phyloP scores from a whole-genome alignment of 2,329 filamentous ascomycete genomes.

The Elsinoe fawcettii region DNA sequence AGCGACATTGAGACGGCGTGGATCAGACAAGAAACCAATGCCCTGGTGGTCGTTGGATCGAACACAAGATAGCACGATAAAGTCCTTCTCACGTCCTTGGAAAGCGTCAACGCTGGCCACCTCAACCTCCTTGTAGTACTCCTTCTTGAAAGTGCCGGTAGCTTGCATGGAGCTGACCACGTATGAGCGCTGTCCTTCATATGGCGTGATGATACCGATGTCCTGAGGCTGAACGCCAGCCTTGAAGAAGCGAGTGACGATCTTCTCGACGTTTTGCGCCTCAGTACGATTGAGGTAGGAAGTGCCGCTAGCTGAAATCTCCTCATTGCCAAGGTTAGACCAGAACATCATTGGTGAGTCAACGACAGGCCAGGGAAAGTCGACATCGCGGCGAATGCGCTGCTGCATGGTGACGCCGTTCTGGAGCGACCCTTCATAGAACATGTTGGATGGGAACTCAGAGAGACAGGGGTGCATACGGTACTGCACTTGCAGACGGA shows the following conservation, averaged over 20 bases:
- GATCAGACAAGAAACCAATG: slow-evolving; percentile 97
- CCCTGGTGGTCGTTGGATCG: slow-evolving; percentile 98
- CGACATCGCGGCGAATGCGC: slow-evolving; percentile 82
- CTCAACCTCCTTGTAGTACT: slow-evolving; percentile 96
- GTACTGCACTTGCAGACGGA: slow-evolving; percentile 93
- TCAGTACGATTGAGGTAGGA: slow-evolving; percentile 98
- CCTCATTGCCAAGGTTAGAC: slow-evolving; percentile 95
- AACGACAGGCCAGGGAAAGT: slow-evolving; percentile 93
- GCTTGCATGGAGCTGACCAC: slow-evolving; percentile 99
- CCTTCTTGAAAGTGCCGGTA: slow-evolving; percentile 94
- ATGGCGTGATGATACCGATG: slow-evolving; percentile 97
- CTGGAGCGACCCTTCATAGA: slow-evolving; percentile 94
- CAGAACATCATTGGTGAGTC: slow-evolving; percentile 99
- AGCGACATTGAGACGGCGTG: slow-evolving; percentile 92
- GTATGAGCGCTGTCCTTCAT: slow-evolving; percentile 96
- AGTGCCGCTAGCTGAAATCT: slow-evolving; percentile 94
- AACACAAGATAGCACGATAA: slow-evolving; percentile 95
- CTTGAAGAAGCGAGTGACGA: slow-evolving; percentile 97
- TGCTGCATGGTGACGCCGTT: slow-evolving; percentile 90
- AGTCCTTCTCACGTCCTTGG: slow-evolving; percentile 98
- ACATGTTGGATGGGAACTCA: slow-evolving; percentile 98
- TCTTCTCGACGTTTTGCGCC: slow-evolving; percentile 95
- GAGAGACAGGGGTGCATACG: slow-evolving; percentile 98
- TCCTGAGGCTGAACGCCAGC: slow-evolving; percentile 88
- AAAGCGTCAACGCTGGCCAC: slow-evolving; percentile 98